Percentiles rank a stretch among this genome's conserved stretches.
phyloP scores from a whole-genome alignment of 2,329 filamentous ascomycete genomes.

The Akanthomyces muscarius region DNA sequence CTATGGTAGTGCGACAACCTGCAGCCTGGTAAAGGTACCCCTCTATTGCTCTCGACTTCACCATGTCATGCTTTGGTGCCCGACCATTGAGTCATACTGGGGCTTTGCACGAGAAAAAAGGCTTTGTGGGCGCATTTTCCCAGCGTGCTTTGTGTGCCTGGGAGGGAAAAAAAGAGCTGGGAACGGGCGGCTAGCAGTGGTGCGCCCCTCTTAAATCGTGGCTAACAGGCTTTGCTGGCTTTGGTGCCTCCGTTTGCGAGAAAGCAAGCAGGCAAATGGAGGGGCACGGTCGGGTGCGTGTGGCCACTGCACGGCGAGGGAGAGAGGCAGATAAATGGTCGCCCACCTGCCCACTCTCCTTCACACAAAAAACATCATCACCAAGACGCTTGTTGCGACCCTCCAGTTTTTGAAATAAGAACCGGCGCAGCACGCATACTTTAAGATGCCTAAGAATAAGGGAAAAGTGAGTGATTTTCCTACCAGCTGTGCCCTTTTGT shows the following conservation, averaged over 20 bases:
- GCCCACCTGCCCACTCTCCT: slow-evolving; percentile 13
- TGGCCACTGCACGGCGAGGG: background rate
- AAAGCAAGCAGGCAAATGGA: background rate
- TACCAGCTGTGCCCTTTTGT: background rate
- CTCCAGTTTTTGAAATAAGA: background rate
- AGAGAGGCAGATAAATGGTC: slow-evolving; percentile 3
- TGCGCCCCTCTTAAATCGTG: slow-evolving; percentile 4
- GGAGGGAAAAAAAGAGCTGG: background rate
- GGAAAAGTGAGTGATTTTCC: slow-evolving; percentile 70
- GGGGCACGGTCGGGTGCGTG: background rate
- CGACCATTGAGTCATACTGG: slow-evolving; percentile 17
- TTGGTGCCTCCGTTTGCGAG: background rate
- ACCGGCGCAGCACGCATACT: slow-evolving; percentile 13
- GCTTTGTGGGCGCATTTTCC: background rate
- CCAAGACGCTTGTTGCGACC: slow-evolving; percentile 13
- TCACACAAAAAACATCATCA: slow-evolving; percentile 19
- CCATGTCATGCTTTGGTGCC: slow-evolving; percentile 8
- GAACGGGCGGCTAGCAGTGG: slow-evolving; percentile 2
- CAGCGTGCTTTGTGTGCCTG: background rate
- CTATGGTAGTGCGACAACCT: background rate
- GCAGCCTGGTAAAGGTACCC: background rate
- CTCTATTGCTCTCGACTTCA: background rate
- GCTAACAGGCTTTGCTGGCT: slow-evolving; percentile 1
- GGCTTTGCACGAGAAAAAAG: background rate
- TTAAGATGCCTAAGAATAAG: slow-evolving; percentile 96